These are phyloP conservation scores for Blastobotrys ciferrii DNA, from an alignment of 1,139 yeast genomes.

Conservation along the genomic window DNA sequence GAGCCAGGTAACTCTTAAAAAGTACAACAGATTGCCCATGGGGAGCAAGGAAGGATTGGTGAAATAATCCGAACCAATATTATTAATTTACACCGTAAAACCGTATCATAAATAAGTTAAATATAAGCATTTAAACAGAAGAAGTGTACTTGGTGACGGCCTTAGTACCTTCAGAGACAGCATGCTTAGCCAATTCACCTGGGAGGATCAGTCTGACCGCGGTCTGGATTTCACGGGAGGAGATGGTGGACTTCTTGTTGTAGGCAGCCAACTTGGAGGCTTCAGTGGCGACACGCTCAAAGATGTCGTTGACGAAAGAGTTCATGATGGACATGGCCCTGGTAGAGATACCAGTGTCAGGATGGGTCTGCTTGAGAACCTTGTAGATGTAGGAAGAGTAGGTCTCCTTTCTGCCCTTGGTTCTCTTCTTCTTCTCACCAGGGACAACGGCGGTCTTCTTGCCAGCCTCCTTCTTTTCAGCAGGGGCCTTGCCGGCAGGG, in stretches of 20 bases:
- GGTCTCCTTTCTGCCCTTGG: constrained; percentile 97
- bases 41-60: too few relatives aligned
- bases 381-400: constrained; percentile 98
- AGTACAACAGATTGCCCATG: neutral
- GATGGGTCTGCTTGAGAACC: constrained; percentile 98
- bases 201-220: constrained; percentile 99
- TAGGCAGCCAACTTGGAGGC: constrained; percentile 99
- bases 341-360: constrained; percentile 99
- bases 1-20: too few relatives aligned
- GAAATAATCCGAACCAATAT: constrained; percentile 2
- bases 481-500: constrained; percentile 94
- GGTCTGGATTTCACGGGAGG: constrained; percentile 99
- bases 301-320: constrained; percentile 89
- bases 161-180: constrained; percentile 99
- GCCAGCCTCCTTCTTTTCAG: constrained; percentile 94
- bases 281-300: constrained; percentile 73
- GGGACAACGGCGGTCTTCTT: constrained; percentile 84
- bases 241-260: constrained; percentile 98
- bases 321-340: constrained; percentile 99
- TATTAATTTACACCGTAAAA: constrained; percentile 9
- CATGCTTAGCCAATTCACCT: constrained; percentile 99
- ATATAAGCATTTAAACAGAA: constrained; percentile 31
- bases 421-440: constrained; percentile 87
- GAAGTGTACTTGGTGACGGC: constrained; percentile 99
- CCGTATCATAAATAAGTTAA: constrained; percentile 18